A percentile compares a stretch with the other conserved stretches of the same genome.
Evolutionary conservation across 345 rosid species (phyloP).

Genomic region (Iberis pinnata): DNA sequence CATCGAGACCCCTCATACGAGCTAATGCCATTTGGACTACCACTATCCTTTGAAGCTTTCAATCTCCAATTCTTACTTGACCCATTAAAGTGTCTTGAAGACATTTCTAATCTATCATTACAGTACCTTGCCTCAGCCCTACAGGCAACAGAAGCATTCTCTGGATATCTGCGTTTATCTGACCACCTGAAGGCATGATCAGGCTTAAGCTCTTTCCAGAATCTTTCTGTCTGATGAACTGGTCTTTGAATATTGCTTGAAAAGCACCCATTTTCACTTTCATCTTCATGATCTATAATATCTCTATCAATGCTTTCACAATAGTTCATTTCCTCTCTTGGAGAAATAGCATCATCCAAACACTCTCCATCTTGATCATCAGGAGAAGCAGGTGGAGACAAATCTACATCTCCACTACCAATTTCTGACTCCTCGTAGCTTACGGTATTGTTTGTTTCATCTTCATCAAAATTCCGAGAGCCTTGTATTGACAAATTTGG

Average conservation of each 20-base stretch:
- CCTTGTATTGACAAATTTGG: constrained; percentile 24
- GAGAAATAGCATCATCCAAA: constrained; percentile 22
- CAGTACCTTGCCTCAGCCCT: constrained; percentile 47
- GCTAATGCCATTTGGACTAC: constrained; percentile 42
- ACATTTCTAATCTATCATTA: constrained; percentile 45
- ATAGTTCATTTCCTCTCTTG: constrained; percentile 36
- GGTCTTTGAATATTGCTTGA: constrained; percentile 46
- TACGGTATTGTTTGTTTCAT: constrained; percentile 34
- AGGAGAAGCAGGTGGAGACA: constrained; percentile 49
- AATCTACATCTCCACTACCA: constrained; percentile 39
- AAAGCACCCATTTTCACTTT: constrained; percentile 40
- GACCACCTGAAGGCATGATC: constrained; percentile 60
- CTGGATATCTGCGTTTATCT: constrained; percentile 47
- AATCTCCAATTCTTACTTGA: constrained; percentile 41
- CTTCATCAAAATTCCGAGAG: constrained; percentile 37
- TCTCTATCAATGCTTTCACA: constrained; percentile 33
- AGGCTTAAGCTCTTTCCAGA: constrained; percentile 47
- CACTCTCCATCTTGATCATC: constrained; percentile 40
- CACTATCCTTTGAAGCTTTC: constrained; percentile 39
- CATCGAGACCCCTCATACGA: constrained; percentile 46
- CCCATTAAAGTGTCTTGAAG: constrained; percentile 44
- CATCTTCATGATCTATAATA: constrained; percentile 39
- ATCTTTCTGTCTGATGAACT: constrained; percentile 48
- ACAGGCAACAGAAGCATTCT: constrained; percentile 35
- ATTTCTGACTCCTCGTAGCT: constrained; percentile 35